phyloP scores from a whole-genome alignment of 2,329 filamentous ascomycete species.

The Colletotrichum euphorbiae region DNA sequence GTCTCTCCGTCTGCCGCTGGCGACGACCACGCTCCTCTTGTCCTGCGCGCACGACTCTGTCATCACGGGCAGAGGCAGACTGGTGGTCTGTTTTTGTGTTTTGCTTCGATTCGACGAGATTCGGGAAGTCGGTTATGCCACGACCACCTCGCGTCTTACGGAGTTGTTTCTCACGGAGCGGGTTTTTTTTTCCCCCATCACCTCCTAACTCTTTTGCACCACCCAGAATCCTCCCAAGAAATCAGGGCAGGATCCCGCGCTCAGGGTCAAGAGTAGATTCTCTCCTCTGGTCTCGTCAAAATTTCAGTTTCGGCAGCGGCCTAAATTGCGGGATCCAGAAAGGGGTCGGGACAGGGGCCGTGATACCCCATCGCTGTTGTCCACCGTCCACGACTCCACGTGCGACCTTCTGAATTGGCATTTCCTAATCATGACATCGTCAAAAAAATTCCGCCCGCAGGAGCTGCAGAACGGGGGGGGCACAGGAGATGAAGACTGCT shows the following conservation, averaged over 20 bases:
- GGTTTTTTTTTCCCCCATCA: background rate
- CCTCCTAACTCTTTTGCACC: background rate
- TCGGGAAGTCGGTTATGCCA: too few relatives aligned
- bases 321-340: slow-evolving; percentile 30
- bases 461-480: background rate
- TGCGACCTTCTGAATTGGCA: slow-evolving; percentile 25
- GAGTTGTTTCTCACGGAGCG: background rate
- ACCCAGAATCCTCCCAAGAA: background rate
- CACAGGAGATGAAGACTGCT: background rate
- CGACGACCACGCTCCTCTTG: too few relatives aligned
- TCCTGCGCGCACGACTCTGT: slow-evolving; percentile 8
- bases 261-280: slow-evolving; percentile 19
- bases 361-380: slow-evolving; percentile 17
- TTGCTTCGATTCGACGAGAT: background rate
- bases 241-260: slow-evolving; percentile 6
- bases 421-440: slow-evolving; percentile 22
- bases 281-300: slow-evolving; percentile 7
- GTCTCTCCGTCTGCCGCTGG: slow-evolving; percentile 6
- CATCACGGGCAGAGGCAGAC: background rate
- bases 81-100: background rate
- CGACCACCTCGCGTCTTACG: background rate
- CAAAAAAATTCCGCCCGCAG: too few relatives aligned
- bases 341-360: slow-evolving; percentile 25
- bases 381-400: too few relatives aligned
- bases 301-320: slow-evolving; percentile 4